Evolutionary conservation across 176 grass and related monocot species (phyloP).

Genomic region (Bromus sterilis): DNA sequence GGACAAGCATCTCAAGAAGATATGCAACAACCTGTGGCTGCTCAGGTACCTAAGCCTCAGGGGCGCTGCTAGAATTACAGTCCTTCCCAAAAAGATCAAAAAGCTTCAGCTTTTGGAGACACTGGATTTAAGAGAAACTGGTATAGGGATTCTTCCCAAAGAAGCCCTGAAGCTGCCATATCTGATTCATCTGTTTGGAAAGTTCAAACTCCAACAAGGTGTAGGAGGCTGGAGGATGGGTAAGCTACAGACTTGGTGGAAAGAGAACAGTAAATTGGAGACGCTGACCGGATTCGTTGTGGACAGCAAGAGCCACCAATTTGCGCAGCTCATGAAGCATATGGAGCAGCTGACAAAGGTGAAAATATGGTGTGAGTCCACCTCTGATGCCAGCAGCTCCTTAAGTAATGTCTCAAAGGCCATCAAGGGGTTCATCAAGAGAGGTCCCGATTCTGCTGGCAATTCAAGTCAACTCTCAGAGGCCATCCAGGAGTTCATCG

Average conservation of each 20-base stretch:
- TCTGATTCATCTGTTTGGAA: background rate
- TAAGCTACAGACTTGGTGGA: background rate
- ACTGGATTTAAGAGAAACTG: background rate
- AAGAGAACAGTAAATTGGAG: background rate
- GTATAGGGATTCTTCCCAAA: background rate
- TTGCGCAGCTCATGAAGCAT: background rate
- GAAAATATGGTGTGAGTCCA: background rate
- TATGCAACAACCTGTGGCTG: too few species aligned
- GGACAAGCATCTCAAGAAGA: too few species aligned
- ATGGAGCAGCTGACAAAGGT: background rate
- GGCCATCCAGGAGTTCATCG: background rate
- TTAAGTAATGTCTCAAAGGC: background rate
- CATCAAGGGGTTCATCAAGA: background rate
- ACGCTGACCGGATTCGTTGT: background rate
- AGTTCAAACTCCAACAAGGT: background rate
- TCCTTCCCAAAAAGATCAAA: background rate
- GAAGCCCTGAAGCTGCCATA: background rate
- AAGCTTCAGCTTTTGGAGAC: background rate
- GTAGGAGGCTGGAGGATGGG: background rate
- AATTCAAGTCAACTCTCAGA: too few species aligned
- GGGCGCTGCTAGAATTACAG: background rate
- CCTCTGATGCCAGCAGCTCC: background rate
- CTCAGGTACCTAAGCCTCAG: too few species aligned
- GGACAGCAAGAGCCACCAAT: background rate
- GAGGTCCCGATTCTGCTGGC: too few species aligned